These are phyloP conservation scores for Blastobotrys mokoenaii DNA, from an alignment of 805 yeast genomes.

Conservation along the genomic window DNA sequence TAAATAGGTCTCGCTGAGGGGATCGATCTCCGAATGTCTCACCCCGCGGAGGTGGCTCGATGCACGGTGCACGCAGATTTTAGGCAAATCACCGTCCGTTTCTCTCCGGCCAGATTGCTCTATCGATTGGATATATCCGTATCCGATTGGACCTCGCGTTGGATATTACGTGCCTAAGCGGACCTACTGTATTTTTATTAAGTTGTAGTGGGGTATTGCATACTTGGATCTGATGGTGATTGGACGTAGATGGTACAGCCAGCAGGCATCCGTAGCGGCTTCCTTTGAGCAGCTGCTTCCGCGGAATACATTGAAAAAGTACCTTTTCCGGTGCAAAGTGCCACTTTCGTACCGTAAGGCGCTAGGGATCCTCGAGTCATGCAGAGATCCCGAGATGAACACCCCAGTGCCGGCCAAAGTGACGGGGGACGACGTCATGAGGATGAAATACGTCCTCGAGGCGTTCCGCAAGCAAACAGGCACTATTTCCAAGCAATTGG, in stretches of 20 bases:
- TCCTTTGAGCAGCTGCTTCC: not conserved
- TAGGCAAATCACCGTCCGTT: too few relatives aligned
- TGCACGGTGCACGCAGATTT: too few relatives aligned
- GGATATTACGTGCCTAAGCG: too few relatives aligned
- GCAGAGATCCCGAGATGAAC: constrained; percentile 12
- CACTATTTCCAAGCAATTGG: constrained; percentile 45
- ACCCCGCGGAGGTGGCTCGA: too few relatives aligned
- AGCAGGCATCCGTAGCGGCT: too few relatives aligned
- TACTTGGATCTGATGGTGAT: too few relatives aligned
- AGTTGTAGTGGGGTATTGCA: too few relatives aligned
- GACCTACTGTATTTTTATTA: too few relatives aligned
- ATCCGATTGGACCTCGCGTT: too few relatives aligned
- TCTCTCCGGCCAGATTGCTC: too few relatives aligned
- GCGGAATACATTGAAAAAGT: constrained; percentile 16
- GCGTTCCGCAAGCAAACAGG: constrained; percentile 54
- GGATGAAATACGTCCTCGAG: constrained; percentile 58
- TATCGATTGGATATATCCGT: too few relatives aligned
- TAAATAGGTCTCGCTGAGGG: not conserved
- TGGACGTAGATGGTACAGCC: too few relatives aligned
- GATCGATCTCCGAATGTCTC: not conserved
- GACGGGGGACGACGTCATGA: constrained; percentile 51
- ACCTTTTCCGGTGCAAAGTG: constrained; percentile 20
- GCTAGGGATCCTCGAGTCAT: constrained; percentile 15
- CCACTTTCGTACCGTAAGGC: constrained; percentile 19
- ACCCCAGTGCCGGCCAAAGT: constrained; percentile 36